phyloP scores from a whole-genome alignment of 495 filamentous ascomycete species.

The Penicillium robsamsonii region DNA sequence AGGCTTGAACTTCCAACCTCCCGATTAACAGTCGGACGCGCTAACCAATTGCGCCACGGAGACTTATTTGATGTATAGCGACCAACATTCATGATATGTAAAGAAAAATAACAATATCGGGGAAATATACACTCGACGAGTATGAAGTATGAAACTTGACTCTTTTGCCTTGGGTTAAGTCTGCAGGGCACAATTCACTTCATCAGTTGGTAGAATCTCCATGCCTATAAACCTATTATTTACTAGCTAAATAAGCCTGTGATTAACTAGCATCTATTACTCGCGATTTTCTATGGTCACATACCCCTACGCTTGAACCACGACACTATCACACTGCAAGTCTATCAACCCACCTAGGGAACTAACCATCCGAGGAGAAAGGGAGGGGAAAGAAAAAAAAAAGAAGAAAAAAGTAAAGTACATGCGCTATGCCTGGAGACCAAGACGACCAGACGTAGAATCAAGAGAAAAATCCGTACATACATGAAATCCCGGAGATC shows the following conservation, averaged over 20 bases:
- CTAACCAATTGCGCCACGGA: conserved; percentile 49
- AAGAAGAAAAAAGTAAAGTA: background rate
- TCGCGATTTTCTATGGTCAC: background rate
- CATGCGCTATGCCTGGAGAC: background rate
- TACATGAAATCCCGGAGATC: background rate
- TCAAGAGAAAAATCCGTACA: background rate
- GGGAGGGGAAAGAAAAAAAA: background rate
- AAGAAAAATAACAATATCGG: too few relatives aligned
- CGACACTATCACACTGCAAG: background rate
- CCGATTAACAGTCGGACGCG: conserved; percentile 50
- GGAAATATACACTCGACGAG: too few relatives aligned
- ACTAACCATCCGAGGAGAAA: background rate
- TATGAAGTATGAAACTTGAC: too few relatives aligned
- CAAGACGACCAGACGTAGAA: background rate
- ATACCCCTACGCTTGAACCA: background rate
- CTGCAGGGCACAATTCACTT: too few relatives aligned
- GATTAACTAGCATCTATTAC: background rate
- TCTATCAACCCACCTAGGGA: background rate
- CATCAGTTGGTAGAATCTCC: too few relatives aligned
- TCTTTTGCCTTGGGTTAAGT: too few relatives aligned
- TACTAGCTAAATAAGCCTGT: background rate
- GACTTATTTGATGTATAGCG: conserved; percentile 13
- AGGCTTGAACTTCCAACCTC: conserved; percentile 50
- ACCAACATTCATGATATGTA: background rate
- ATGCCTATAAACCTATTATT: background rate